Evolutionary conservation across 148 eudicot species (phyloP).

Genomic region (Beta vulgaris): DNA sequence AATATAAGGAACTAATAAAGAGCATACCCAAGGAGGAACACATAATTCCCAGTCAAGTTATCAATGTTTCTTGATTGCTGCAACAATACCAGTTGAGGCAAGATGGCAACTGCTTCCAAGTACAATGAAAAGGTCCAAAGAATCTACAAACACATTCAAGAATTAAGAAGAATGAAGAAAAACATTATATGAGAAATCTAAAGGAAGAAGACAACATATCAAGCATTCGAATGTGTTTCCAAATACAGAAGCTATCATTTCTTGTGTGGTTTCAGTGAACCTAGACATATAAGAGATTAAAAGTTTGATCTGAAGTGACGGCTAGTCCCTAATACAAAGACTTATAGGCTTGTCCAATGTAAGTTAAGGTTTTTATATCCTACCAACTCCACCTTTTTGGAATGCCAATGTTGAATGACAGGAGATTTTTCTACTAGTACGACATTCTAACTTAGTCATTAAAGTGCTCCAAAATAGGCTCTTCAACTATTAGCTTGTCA

Average conservation of each 20-base stretch:
- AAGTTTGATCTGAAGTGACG: background rate
- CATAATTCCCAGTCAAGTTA: conserved; percentile 49
- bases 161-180: background rate
- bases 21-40: conserved; percentile 51
- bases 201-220: background rate
- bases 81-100: conserved; percentile 52
- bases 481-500: background rate
- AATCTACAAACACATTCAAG: conserved; percentile 25
- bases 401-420: background rate
- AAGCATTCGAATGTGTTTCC: background rate
- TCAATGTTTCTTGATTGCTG: conserved; percentile 53
- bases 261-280: background rate
- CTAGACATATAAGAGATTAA: background rate
- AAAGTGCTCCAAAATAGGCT: background rate
- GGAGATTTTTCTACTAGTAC: background rate
- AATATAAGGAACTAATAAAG: background rate
- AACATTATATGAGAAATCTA: background rate
- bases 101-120: conserved; percentile 55
- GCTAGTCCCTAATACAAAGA: background rate
- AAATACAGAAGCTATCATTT: background rate
- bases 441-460: background rate
- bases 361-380: background rate
- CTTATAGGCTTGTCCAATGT: background rate
- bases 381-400: background rate
- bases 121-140: conserved; percentile 51